Evolutionary conservation across 768 basidiomycete genomes (phyloP).

Genomic region (Kwoniella bestiolae): DNA sequence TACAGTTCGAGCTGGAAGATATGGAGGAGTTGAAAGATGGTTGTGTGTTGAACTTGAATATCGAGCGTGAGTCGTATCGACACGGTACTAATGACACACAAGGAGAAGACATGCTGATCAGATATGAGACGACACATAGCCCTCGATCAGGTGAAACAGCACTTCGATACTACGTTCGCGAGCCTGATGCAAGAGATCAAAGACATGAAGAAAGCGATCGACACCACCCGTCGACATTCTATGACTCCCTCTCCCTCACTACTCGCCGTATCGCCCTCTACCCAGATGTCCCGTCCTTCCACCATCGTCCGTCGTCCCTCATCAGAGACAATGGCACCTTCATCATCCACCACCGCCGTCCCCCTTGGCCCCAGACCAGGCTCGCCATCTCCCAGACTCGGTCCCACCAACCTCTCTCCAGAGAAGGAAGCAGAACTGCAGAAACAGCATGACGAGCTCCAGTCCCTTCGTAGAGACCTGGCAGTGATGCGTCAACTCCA

Average conservation of each 20-base stretch:
- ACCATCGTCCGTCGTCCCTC: constrained; percentile 61
- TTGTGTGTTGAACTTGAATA: constrained; percentile 85
- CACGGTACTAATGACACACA: no score
- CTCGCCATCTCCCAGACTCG: constrained; percentile 13
- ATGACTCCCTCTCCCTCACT: constrained; percentile 49
- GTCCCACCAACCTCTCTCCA: constrained; percentile 8
- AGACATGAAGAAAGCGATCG: constrained; percentile 74
- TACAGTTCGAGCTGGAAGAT: constrained; percentile 95
- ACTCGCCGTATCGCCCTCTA: constrained; percentile 39
- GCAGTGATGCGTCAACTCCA: constrained; percentile 94
- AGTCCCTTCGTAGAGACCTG: constrained; percentile 88
- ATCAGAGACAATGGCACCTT: constrained; percentile 21
- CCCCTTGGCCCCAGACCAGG: constrained; percentile 15
- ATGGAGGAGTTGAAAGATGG: constrained; percentile 88
- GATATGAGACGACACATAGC: constrained; percentile 62
- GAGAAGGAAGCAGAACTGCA: constrained; percentile 79
- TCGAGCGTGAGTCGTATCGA: constrained; percentile 80
- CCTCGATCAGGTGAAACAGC: constrained; percentile 97
- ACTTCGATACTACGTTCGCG: constrained; percentile 90
- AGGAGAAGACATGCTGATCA: neutral
- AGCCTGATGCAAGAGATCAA: constrained; percentile 83
- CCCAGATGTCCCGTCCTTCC: constrained; percentile 64
- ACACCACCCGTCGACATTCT: constrained; percentile 64
- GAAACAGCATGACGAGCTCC: constrained; percentile 92
- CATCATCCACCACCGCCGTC: constrained; percentile 19